Conservation (phyloP, 352 stramenopile genomes). For the Phytopythium cucurbitacearum region DNA sequence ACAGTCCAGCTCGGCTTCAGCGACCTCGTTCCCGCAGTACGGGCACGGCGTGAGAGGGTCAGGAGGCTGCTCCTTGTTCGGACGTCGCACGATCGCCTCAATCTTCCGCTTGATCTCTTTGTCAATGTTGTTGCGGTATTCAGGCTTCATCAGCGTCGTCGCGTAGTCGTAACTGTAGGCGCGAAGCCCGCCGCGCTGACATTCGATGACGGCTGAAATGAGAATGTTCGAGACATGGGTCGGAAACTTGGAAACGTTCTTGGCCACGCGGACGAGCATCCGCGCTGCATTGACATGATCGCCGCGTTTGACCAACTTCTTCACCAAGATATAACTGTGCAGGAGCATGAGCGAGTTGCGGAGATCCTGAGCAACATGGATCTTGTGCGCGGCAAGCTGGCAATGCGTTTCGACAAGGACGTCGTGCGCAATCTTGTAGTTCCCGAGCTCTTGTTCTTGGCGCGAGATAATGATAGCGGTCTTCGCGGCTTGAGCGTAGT, state of each 20-base stretch:
- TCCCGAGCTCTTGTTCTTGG: conserved; percentile 91
- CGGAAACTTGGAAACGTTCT: conserved; percentile 92
- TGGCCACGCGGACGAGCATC: conserved; percentile 88
- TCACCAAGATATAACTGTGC: conserved; percentile 93
- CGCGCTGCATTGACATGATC: conserved; percentile 84
- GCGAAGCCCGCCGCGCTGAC: conserved; percentile 88
- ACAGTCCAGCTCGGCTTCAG: conserved; percentile 88
- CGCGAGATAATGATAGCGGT: conserved; percentile 93
- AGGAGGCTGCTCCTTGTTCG: conserved; percentile 83
- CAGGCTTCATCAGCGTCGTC: conserved; percentile 86
- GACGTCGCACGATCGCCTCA: conserved; percentile 91
- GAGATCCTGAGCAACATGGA: conserved; percentile 88
- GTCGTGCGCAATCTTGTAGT: conserved; percentile 90
- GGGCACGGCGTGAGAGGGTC: conserved; percentile 78
- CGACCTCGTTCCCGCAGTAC: conserved; percentile 73
- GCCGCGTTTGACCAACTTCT: conserved; percentile 87
- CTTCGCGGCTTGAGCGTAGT: conserved; percentile 91
- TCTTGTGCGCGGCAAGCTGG: conserved; percentile 80
- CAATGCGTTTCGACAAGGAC: conserved; percentile 90
- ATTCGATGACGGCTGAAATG: conserved; percentile 93
- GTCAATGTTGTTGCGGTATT: conserved; percentile 86
- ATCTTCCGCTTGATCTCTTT: conserved; percentile 93
- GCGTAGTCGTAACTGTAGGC: conserved; percentile 91
- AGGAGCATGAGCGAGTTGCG: conserved; percentile 85
- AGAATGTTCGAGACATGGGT: conserved; percentile 89